Evolutionary conservation across 306 rosid species (phyloP).

Genomic region (Luffa aegyptiaca): DNA sequence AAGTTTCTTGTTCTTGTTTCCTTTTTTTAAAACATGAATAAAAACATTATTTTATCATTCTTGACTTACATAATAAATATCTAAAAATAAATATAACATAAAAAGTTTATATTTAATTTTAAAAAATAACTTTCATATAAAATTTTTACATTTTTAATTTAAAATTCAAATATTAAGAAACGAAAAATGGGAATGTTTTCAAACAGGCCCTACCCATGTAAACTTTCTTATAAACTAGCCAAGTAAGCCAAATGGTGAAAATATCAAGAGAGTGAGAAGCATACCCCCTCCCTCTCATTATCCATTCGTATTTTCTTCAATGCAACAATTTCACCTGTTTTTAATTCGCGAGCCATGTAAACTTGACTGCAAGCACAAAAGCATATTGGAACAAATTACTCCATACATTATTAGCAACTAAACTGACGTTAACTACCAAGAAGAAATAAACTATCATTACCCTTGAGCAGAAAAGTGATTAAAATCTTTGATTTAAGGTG

Average conservation of each 20-base stretch:
- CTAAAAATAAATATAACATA: no score
- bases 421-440: neutral
- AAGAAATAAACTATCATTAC: neutral
- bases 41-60: no score
- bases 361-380: slow-evolving; percentile 35
- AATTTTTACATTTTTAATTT: no score
- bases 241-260: neutral
- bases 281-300: slow-evolving; percentile 46
- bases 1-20: no score
- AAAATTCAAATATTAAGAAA: no score
- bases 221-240: neutral
- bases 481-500: neutral
- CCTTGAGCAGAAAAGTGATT: neutral
- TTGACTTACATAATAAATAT: no score
- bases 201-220: neutral
- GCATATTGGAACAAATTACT: neutral
- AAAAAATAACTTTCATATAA: no score
- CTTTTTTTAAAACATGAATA: no score
- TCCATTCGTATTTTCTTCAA: slow-evolving; percentile 49
- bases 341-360: slow-evolving; percentile 41
- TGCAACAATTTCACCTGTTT: slow-evolving; percentile 44
- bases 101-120: no score
- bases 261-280: neutral
- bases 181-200: neutral
- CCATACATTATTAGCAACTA: neutral